Conservation (phyloP, 2,329 filamentous ascomycete genomes). For the Fusarium nanum region DNA sequence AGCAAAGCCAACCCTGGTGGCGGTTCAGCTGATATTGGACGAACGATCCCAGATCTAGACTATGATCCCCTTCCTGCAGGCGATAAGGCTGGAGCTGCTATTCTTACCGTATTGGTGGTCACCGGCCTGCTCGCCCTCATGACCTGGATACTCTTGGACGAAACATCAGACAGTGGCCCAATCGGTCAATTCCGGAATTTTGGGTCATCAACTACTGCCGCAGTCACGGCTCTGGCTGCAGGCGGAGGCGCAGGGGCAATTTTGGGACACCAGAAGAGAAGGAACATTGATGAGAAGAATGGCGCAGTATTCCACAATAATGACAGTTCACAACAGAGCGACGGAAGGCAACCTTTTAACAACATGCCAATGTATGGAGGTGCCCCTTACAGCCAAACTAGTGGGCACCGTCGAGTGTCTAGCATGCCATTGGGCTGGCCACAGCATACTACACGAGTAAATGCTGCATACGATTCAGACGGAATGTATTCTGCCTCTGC, state of each 20-base stretch:
- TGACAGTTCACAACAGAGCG: conserved; percentile 38
- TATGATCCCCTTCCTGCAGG: conserved; percentile 59
- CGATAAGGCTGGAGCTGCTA: conserved; percentile 76
- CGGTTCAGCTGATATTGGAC: conserved; percentile 60
- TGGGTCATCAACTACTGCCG: conserved; percentile 31
- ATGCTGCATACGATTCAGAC: conserved; percentile 33
- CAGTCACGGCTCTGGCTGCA: conserved; percentile 38
- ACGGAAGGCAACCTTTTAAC: conserved; percentile 28
- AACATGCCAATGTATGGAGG: conserved; percentile 33
- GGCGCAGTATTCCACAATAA: conserved; percentile 29
- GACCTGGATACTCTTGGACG: conserved; percentile 62
- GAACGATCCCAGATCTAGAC: conserved; percentile 47
- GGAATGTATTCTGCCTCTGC: conserved; percentile 27
- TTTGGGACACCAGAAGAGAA: conserved; percentile 34
- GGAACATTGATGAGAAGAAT: conserved; percentile 42
- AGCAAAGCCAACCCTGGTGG: conserved; percentile 60
- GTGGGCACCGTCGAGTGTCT: conserved; percentile 45
- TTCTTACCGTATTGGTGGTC: conserved; percentile 70
- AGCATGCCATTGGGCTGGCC: conserved; percentile 56
- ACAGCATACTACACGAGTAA: conserved; percentile 48
- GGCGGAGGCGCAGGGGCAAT: conserved; percentile 40
- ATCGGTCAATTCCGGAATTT: conserved; percentile 50
- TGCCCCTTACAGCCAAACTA: conserved; percentile 35
- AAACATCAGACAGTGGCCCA: conserved; percentile 53
- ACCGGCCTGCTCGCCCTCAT: conserved; percentile 65